phyloP scores from a whole-genome alignment of 306 rosid genomes.

The Cajanus cajan region DNA sequence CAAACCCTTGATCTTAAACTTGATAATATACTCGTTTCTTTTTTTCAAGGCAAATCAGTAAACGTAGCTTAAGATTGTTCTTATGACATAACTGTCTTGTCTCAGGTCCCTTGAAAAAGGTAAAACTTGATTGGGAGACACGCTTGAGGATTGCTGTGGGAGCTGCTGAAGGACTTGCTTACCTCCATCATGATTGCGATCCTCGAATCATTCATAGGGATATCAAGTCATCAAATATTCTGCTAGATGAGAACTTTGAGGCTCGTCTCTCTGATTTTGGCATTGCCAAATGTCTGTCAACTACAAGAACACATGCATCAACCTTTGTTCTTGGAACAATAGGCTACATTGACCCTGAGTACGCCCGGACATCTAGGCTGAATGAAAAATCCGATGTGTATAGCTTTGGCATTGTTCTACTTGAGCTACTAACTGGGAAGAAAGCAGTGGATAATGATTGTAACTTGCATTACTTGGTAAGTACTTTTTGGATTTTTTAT shows the following conservation, averaged over 20 bases:
- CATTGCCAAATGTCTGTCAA: conserved; percentile 4
- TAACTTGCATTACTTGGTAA: background rate
- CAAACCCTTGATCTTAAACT: too few species aligned
- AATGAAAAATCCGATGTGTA: conserved; percentile 18
- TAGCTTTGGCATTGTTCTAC: conserved; percentile 18
- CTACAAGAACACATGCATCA: conserved; percentile 4
- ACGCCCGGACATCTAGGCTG: conserved; percentile 9
- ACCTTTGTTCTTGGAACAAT: background rate
- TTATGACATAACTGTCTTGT: background rate
- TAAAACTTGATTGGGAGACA: conserved; percentile 17
- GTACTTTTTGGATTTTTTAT: background rate
- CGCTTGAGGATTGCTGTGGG: conserved; percentile 11
- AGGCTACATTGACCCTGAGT: conserved; percentile 15
- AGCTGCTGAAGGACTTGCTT: conserved; percentile 21
- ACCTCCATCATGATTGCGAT: conserved; percentile 11
- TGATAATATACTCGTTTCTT: background rate
- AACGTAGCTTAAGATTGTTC: background rate
- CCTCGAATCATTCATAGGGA: conserved; percentile 15
- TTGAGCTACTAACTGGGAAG: conserved; percentile 5
- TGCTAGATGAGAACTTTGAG: conserved; percentile 16
- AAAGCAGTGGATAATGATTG: conserved; percentile 10
- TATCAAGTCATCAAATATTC: background rate
- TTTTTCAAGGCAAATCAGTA: background rate
- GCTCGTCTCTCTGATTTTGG: conserved; percentile 13
- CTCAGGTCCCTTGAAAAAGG: conserved; percentile 21